These are phyloP conservation scores for Oryza rufipogon DNA, from an alignment of 176 grass and related monocot species.

Conservation along the genomic window DNA sequence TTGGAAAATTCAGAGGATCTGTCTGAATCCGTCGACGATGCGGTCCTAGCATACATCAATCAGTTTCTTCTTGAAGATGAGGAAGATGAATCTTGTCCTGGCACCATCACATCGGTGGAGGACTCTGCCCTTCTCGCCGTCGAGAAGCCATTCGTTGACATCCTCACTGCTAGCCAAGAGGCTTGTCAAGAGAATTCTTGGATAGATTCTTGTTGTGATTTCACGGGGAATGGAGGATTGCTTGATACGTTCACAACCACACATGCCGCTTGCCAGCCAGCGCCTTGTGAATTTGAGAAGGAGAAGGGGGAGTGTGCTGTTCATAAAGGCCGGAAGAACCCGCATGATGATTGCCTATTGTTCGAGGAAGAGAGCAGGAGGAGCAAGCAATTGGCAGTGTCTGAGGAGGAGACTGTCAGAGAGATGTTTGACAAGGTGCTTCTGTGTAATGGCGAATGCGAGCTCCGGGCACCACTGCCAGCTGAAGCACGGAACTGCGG, in stretches of 20 bases:
- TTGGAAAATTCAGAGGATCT: constrained; percentile 31
- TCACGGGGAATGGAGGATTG: not conserved
- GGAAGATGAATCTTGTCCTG: constrained; percentile 26
- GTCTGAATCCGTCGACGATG: constrained; percentile 35
- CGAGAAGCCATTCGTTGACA: constrained; percentile 51
- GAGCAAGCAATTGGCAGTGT: constrained; percentile 46
- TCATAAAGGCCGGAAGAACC: constrained; percentile 46
- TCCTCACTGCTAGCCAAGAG: constrained; percentile 23
- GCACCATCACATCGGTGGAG: not conserved
- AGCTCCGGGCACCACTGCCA: constrained; percentile 24
- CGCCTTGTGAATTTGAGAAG: not conserved
- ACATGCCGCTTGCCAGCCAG: not conserved
- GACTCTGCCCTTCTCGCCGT: constrained; percentile 45
- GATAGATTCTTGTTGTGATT: not conserved
- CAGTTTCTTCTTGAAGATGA: constrained; percentile 57
- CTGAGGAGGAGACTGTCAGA: constrained; percentile 41
- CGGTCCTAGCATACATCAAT: constrained; percentile 59
- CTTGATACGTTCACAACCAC: not conserved
- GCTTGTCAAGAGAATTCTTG: not conserved
- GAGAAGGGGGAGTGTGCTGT: not conserved
- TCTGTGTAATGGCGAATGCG: constrained; percentile 36
- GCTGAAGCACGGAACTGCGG: not conserved
- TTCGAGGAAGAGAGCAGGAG: constrained; percentile 33
- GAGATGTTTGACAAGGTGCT: constrained; percentile 59
- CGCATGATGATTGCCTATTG: constrained; percentile 22